phyloP scores from a whole-genome alignment of 73 alveolate species.

The Blepharisma stoltei region DNA sequence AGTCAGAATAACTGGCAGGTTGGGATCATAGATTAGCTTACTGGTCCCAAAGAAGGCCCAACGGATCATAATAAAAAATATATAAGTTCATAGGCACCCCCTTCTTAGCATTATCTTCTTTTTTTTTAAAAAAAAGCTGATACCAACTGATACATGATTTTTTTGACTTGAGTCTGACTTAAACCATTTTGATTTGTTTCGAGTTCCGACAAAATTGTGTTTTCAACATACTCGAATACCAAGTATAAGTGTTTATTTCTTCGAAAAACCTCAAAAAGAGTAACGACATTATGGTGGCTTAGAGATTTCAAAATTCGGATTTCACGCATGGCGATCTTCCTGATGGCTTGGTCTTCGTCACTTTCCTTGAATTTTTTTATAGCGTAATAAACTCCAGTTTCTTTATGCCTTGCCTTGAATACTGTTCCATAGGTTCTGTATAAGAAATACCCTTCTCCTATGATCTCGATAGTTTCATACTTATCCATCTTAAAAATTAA shows the following conservation, averaged over 20 bases:
- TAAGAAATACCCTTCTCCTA: constrained; percentile 60
- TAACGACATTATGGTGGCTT: constrained; percentile 72
- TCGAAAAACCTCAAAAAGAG: constrained; percentile 74
- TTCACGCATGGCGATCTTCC: constrained; percentile 76
- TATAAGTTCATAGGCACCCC: too few species aligned
- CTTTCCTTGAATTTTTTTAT: constrained; percentile 62
- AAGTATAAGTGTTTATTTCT: constrained; percentile 75
- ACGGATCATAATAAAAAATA: too few species aligned
- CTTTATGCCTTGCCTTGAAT: constrained; percentile 47
- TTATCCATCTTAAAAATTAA: constrained; percentile 45
- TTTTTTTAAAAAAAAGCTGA: too few species aligned
- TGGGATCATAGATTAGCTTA: too few species aligned
- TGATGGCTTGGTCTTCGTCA: constrained; percentile 61
- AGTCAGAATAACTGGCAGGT: too few species aligned
- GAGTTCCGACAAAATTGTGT: constrained; percentile 76
- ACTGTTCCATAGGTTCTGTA: constrained; percentile 67
- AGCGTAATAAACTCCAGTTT: constrained; percentile 58
- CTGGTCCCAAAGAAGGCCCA: too few species aligned
- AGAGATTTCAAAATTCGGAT: constrained; percentile 66
- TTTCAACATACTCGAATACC: constrained; percentile 89
- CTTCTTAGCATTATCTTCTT: too few species aligned
- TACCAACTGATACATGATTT: too few species aligned
- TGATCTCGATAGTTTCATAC: constrained; percentile 70
- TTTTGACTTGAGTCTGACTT: too few species aligned
- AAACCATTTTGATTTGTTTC: constrained; percentile 81